These are phyloP conservation scores for Aspergillus clavatus DNA, from an alignment of 2,329 filamentous ascomycete genomes.

Conservation along the genomic window DNA sequence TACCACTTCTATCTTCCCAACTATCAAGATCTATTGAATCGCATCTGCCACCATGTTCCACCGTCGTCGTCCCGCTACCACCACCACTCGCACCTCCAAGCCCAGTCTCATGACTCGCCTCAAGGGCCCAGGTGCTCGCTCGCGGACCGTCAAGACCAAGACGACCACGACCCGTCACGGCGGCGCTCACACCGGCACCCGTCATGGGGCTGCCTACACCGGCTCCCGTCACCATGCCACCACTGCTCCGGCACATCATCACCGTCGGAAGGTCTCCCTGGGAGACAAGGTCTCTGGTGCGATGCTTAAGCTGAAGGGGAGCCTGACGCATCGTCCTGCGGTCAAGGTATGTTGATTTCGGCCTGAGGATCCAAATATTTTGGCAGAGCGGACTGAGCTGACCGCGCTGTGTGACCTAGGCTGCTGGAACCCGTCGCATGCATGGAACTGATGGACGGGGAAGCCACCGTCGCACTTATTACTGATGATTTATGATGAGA, in stretches of 20 bases:
- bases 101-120: conserved; percentile 54
- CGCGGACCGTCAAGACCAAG: conserved; percentile 35
- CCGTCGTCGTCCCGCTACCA: conserved; percentile 18
- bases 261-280: conserved; percentile 62
- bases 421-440: conserved; percentile 69
- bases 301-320: conserved; percentile 60
- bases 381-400: conserved; percentile 48
- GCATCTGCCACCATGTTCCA: conserved; percentile 8
- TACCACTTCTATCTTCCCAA: no score
- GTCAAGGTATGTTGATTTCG: not conserved
- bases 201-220: no score
- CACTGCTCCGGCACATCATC: conserved; percentile 52
- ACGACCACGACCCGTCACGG: conserved; percentile 30
- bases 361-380: no score
- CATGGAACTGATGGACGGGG: conserved; percentile 68
- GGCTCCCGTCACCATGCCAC: no score
- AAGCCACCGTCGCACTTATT: conserved; percentile 25
- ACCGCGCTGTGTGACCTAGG: conserved; percentile 48
- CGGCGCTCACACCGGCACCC: conserved; percentile 30
- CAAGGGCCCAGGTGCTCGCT: conserved; percentile 36
- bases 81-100: conserved; percentile 41
- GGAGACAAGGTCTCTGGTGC: conserved; percentile 76
- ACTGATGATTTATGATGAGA: conserved; percentile 1
- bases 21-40: no score
- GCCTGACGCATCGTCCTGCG: not conserved